A percentile compares a stretch with the other conserved stretches of the same genome.
Evolutionary conservation across 1,139 yeast species (phyloP).

Genomic region (Hemisphaericaspora subhashii): DNA sequence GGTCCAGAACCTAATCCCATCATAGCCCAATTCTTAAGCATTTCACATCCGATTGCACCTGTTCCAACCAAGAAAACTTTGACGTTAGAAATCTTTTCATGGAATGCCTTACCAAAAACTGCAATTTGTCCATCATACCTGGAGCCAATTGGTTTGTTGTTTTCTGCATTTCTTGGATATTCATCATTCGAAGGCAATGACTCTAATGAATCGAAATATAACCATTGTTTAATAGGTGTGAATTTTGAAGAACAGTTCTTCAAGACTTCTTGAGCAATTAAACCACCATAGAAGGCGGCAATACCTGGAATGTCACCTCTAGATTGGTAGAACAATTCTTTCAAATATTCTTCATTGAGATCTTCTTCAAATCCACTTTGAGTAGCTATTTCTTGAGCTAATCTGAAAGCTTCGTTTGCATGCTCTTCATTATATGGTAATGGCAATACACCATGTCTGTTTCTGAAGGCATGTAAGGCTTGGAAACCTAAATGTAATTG

Average conservation of each 20-base stretch:
- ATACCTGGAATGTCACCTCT: conserved; percentile 90
- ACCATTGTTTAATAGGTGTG: conserved; percentile 84
- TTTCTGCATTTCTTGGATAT: conserved; percentile 65
- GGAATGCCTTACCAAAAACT: conserved; percentile 82
- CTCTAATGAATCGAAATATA: conserved; percentile 93
- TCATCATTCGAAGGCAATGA: conserved; percentile 66
- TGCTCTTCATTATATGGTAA: conserved; percentile 75
- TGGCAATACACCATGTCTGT: conserved; percentile 69
- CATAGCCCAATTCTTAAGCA: conserved; percentile 97
- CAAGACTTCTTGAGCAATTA: conserved; percentile 94
- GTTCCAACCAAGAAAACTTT: conserved; percentile 92
- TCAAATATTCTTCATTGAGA: conserved; percentile 65
- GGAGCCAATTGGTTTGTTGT: conserved; percentile 72
- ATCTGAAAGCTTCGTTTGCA: conserved; percentile 62
- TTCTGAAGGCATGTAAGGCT: conserved; percentile 76
- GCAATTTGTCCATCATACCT: conserved; percentile 95
- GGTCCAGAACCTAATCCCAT: conserved; percentile 95
- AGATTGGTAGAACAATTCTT: conserved; percentile 79
- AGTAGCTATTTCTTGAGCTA: conserved; percentile 59
- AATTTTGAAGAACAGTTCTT: conserved; percentile 95
- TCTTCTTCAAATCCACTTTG: conserved; percentile 58
- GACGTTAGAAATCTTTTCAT: conserved; percentile 69
- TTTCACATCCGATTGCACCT: conserved; percentile 99
- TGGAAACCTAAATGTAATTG: conserved; percentile 91
- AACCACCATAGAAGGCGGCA: conserved; percentile 90